Evolutionary conservation across 768 basidiomycete genomes (phyloP), one percentile per base, ranked within the genome.

Genomic region (Tylopilus intermedius): DNA sequence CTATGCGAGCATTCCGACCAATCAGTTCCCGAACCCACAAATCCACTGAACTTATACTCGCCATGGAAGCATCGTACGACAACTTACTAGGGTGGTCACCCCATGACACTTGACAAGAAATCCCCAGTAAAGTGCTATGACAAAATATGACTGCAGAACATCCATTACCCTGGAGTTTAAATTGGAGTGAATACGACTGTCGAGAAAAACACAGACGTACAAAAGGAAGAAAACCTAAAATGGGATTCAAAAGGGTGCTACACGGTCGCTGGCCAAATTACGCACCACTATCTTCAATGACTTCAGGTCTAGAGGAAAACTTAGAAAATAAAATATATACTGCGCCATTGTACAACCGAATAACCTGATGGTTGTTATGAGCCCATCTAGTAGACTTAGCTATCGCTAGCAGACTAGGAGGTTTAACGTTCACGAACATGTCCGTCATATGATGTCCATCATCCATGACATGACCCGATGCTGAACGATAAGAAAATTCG

Each of bases 261-360:
- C 5, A 15, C 11, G 1, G 21, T 1, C 10, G 15, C 26, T 10
- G 14, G 14, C 22, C 5, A 18, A 46, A 22, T 7, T 3, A 39
- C 52, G 38, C 6, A 59, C 58, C 57, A 47, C 4, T 0, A 11
- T 18, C 14, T 59, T 59, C 47, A 59, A 15, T 8, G 49, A 27
- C 24, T 26, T 48, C 2, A 51, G 14, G 24, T 59, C 58, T 30
- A 30, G 30, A 30, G 30, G 30, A 30, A 30, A 30, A 10, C 30
- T 7, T 14, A 38, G 7, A 27, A 47, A 56, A 14, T 59, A 60
- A 42, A 55, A 48, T 2, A 48, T 27, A n/a, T 41, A 45, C 32
- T 55, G 58, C 1, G 58, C 58, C 0, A 59, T 5, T 13, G 49
- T 51, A 21, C 58, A 59, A 4, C 58, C 58, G 8, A 45, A 55